These are phyloP conservation scores for Heterobasidion irregulare DNA, from an alignment of 1,284 basidiomycete species.

Conservation along the genomic window DNA sequence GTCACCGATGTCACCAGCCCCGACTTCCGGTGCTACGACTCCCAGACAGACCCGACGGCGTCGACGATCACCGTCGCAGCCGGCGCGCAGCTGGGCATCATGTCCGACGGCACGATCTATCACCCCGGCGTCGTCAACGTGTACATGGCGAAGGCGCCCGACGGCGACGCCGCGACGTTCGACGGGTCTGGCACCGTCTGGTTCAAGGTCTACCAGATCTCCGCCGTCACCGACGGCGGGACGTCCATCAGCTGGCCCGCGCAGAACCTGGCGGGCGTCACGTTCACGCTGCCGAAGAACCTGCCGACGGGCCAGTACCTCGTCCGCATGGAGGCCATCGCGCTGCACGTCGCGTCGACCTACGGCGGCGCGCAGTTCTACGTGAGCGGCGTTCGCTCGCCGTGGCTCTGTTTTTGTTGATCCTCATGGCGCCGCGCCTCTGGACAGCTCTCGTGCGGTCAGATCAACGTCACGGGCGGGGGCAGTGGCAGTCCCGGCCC, in stretches of 20 bases:
- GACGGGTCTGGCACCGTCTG: constrained; percentile 18
- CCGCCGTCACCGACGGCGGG: constrained; percentile 31
- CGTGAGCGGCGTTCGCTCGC: constrained; percentile 7
- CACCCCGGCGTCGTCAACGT: constrained; percentile 20
- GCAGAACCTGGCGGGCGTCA: constrained; percentile 25
- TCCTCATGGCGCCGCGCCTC: background rate
- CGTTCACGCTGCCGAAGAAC: constrained; percentile 33
- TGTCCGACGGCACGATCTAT: constrained; percentile 18
- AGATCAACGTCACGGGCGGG: constrained; percentile 26
- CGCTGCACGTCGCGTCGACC: constrained; percentile 26
- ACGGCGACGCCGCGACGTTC: constrained; percentile 12
- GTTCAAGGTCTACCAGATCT: constrained; percentile 29
- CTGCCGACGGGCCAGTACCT: constrained; percentile 39
- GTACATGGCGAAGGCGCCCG: constrained; percentile 21
- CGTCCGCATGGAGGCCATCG: constrained; percentile 41
- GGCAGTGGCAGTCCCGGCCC: constrained; percentile 25
- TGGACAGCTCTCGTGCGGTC: constrained; percentile 18
- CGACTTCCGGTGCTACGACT: constrained; percentile 34
- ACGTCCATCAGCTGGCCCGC: constrained; percentile 31
- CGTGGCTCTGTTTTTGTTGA: constrained; percentile 8
- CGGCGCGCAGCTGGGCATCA: constrained; percentile 20
- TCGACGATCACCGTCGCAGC: constrained; percentile 18
- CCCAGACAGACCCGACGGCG: constrained; percentile 22
- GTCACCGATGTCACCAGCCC: constrained; percentile 26
- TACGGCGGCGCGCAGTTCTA: constrained; percentile 24